Evolutionary conservation across 1,284 basidiomycete genomes (phyloP), one percentile per base, ranked within the genome.

Genomic region (Austroboletus sp.): DNA sequence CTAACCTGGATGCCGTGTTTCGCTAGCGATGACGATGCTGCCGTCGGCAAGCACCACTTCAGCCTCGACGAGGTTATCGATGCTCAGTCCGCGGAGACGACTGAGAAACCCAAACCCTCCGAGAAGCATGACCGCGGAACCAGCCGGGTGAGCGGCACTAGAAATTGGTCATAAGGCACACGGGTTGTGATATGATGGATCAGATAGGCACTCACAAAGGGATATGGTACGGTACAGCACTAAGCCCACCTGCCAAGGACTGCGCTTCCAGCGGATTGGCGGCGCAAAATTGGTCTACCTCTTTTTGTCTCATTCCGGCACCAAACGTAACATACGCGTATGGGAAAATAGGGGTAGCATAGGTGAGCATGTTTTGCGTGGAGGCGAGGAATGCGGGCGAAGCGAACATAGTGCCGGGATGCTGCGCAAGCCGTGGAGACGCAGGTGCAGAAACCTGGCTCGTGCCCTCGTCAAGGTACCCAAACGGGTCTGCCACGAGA

Each of bases 21-120:
- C 76, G 50, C 74, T 87, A 7, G 80, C 76, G 48, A 83, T 74
- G 13, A 89, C 74, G 42, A 90, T 82, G 13, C 78, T 70, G 7
- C 88, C 86, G 65, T 91, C 84, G 6, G 87, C 80, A 21, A 91
- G 71, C 1, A 91, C 86, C 70, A 90, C 81, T 66, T 92, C 84
- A 1, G 84, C 85, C 54, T 92, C 91, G 11, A 92, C 81, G 17
- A 93, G 67, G 57, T 85, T 87, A 62, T 93, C 90, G 59, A 89
- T 78, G 46, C 86, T 90, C 44, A 95, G 70, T 4, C 92, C 92
- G 51, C 85, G 79, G 53, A 90, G 70, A 41, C 92, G 75, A 37
- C 85, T 82, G 34, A 93, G 68, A 67, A 94, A 95, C 1, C 92
- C 91, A 58, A 94, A 95, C 0, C 92, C 92, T 11, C 86, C 89